Evolutionary conservation across 1,284 basidiomycete species (phyloP).

Genomic region (Pulveroboletus sp.): DNA sequence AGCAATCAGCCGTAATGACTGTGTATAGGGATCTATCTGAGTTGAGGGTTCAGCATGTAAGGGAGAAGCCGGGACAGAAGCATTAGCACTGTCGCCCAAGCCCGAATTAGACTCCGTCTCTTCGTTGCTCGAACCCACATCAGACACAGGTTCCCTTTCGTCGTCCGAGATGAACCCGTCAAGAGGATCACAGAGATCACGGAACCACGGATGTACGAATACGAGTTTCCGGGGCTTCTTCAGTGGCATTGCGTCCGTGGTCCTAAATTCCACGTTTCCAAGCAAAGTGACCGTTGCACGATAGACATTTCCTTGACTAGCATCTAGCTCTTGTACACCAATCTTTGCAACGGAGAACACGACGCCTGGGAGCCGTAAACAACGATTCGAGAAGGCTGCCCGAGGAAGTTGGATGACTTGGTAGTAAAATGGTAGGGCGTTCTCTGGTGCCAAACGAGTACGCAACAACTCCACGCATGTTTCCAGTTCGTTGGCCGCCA

Average conservation of each 20-base stretch:
- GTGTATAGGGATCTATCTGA: background rate
- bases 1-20: background rate
- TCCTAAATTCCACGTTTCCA: constrained; percentile 7
- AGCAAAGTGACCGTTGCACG: background rate
- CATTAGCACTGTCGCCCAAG: too few relatives aligned
- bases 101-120: background rate
- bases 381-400: constrained; percentile 4
- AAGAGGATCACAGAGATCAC: background rate
- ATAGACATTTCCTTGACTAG: background rate
- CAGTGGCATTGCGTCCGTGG: constrained; percentile 1
- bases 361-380: constrained; percentile 10
- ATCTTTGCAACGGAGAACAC: background rate
- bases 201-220: constrained; percentile 14
- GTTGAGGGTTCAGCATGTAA: background rate
- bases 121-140: background rate
- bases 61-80: background rate
- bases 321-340: background rate
- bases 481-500: constrained; percentile 2
- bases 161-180: background rate
- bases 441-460: background rate
- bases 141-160: background rate
- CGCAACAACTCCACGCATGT: background rate
- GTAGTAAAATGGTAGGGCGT: background rate
- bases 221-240: constrained; percentile 1
- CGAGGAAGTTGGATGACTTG: background rate